Conservation (phyloP, 2,329 filamentous ascomycete species). For the Colletotrichum abscissum region DNA sequence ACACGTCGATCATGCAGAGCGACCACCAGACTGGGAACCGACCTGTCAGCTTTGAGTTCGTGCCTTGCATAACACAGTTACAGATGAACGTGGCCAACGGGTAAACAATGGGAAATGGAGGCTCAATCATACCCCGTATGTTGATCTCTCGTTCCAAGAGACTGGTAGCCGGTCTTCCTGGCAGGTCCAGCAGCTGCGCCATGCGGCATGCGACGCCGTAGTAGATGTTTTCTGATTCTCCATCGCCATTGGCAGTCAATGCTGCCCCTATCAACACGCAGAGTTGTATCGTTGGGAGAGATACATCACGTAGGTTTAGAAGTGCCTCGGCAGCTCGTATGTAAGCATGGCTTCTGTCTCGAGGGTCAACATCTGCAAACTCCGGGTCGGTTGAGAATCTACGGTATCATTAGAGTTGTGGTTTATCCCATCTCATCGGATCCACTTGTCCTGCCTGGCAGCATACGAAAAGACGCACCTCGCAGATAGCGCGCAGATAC, state of each 20-base stretch:
- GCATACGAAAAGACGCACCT: slow-evolving; percentile 28
- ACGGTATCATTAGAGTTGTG: neutral
- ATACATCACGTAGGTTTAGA: slow-evolving; percentile 49
- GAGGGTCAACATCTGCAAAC: slow-evolving; percentile 37
- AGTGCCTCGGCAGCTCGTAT: slow-evolving; percentile 39
- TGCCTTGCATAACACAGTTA: slow-evolving; percentile 27
- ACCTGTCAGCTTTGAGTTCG: slow-evolving; percentile 17
- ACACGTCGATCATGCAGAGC: slow-evolving; percentile 40
- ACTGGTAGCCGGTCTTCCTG: slow-evolving; percentile 41
- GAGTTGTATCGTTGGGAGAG: slow-evolving; percentile 50
- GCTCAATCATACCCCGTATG: slow-evolving; percentile 39
- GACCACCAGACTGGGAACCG: slow-evolving; percentile 38
- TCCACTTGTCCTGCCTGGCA: neutral
- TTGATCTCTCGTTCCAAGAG: slow-evolving; percentile 48
- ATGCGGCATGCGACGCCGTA: slow-evolving; percentile 50
- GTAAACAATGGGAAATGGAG: neutral
- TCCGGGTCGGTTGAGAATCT: slow-evolving; percentile 40
- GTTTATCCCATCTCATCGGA: neutral
- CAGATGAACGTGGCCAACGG: slow-evolving; percentile 8
- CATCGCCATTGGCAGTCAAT: slow-evolving; percentile 48
- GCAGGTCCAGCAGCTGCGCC: slow-evolving; percentile 48
- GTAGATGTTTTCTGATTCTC: slow-evolving; percentile 50
- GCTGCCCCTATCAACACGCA: slow-evolving; percentile 50
- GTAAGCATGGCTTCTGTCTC: slow-evolving; percentile 38
- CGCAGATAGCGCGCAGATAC: slow-evolving; percentile 42